Evolutionary conservation across 306 rosid species (phyloP), one percentile per base, ranked within the genome.

Genomic region (Hylodesmum podocarpum): DNA sequence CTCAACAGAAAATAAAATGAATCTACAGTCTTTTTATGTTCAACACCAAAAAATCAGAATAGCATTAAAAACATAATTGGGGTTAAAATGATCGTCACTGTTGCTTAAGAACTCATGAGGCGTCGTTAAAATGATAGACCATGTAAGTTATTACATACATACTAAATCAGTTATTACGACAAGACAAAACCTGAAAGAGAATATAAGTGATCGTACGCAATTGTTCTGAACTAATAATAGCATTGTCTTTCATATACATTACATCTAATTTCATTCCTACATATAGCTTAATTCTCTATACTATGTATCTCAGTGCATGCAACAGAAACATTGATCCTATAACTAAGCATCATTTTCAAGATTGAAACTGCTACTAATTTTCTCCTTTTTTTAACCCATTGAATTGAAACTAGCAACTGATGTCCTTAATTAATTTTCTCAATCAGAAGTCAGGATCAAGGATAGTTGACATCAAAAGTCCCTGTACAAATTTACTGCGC

Each of bases 401-500:
- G 10, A 40, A 36, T 76, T 57, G 78, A 80, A 65, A 8, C 58
- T 33, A 69, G 54, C 66, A 18, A 50, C 27, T 54, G 36, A 28
- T 75, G 67, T 58, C 58, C 21, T 16, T 55, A 34, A 39, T 16
- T 55, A 34, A 39, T 24, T 67, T 66, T 74, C 72, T 16, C 54
- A 40, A 70, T 84, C 84, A 90, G 79, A 86, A 85, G 70, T 78
- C 73, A 47, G 87, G 66, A 41, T 83, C 91, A 69, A 92, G 65
- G 64, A 89, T 73, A 54, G 86, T 75, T 9, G 93, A 89, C 76
- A 85, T 0, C 66, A 89, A 68, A 51, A 92, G 84, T 58, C 84
- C 97, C 72, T 61, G 89, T 44, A 87, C 88, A 79, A 86, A 92
- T 44, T 86, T 81, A 65, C 89, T 76, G 70, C 85, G 90, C 77